Base-by-base conservation (phyloP, 768 basidiomycete genomes). In the Pleurotus giganteus region DNA sequence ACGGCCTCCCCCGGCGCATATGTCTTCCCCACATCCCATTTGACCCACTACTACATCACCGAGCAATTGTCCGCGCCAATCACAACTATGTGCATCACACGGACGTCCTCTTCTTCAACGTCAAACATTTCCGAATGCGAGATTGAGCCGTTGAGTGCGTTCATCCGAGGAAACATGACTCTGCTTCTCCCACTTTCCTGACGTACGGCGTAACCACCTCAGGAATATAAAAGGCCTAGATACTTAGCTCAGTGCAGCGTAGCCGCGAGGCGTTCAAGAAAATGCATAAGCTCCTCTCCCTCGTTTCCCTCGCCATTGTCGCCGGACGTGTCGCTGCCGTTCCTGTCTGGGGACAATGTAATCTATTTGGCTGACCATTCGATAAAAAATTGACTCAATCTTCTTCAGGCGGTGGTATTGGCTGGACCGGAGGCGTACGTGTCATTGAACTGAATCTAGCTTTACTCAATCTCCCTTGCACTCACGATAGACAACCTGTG, bases 301-400 rank as follows among this genome's bases (percentile, higher is more conserved):
- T 67, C 39, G 64, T 69, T 19, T 60, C 63, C 31, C 41, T 69
- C 17, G 66, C 63, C 21, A 50, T 66, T 24, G 45, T 60, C 28
- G 52, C 57, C 37, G 59, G 58, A 28, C 60, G 61, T 17, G 58
- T 58, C n/a, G 53, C 61, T 31, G 61, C 64, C 26, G 65, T 68
- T n/a, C 56, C 66, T 15, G 58, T 66, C 8, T 71, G 62, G 60
- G 69, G 66, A 34, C 69, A 71, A 63, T 71, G 69, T 69, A 58
- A 17, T 28, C 24, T 34, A 7, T 12, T 43, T 44, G 13, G n/a
- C 27, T 27, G 19, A 37, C 36, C 36, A 32, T 1, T 6, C 36
- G 4, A 13, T 17, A 23, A 34, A 12, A 47, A n/a, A 27, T 11
- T 36, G 57, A 58, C 9, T 60, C 26, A n/a, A 11, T 49, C 31